phyloP scores from a whole-genome alignment of 2,329 filamentous ascomycete species.

The Fusarium nanum region DNA sequence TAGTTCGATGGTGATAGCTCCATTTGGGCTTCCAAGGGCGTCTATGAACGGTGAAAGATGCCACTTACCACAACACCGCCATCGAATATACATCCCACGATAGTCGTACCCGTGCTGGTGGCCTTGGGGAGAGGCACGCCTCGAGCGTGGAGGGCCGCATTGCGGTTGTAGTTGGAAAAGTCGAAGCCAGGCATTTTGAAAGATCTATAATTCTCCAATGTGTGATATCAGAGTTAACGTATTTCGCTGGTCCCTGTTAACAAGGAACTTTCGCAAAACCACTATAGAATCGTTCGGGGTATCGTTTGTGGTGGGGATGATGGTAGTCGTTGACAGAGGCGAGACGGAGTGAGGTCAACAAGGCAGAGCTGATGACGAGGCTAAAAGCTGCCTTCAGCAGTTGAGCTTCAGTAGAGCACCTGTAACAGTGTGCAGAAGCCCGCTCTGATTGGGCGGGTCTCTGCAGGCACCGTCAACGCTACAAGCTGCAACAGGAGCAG shows the following conservation, averaged over 20 bases:
- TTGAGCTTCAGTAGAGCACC: conserved; percentile 42
- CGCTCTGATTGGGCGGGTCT: conserved; percentile 45
- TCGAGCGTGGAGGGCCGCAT: conserved; percentile 92
- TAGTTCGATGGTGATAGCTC: conserved; percentile 13
- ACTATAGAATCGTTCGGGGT: conserved; percentile 32
- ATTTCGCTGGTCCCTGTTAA: neutral
- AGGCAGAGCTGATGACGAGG: conserved; percentile 64
- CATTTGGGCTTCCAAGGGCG: neutral
- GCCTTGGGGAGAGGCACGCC: conserved; percentile 96
- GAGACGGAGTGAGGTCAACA: conserved; percentile 41
- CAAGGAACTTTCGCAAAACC: conserved; percentile 13
- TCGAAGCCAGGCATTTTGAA: conserved; percentile 93
- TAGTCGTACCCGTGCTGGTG: conserved; percentile 98
- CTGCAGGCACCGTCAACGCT: neutral
- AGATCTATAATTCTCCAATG: conserved; percentile 28
- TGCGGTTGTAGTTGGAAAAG: conserved; percentile 99
- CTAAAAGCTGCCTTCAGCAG: conserved; percentile 62
- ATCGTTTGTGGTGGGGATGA: conserved; percentile 41
- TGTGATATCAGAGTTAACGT: conserved; percentile 17
- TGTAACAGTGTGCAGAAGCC: conserved; percentile 2
- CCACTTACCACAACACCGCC: conserved; percentile 88
- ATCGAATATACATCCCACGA: conserved; percentile 96
- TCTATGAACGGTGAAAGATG: neutral
- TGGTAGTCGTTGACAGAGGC: conserved; percentile 30
- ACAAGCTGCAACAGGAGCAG: neutral